phyloP scores from a whole-genome alignment of 2,329 filamentous ascomycete genomes.

The Sporothrix schenckii region DNA sequence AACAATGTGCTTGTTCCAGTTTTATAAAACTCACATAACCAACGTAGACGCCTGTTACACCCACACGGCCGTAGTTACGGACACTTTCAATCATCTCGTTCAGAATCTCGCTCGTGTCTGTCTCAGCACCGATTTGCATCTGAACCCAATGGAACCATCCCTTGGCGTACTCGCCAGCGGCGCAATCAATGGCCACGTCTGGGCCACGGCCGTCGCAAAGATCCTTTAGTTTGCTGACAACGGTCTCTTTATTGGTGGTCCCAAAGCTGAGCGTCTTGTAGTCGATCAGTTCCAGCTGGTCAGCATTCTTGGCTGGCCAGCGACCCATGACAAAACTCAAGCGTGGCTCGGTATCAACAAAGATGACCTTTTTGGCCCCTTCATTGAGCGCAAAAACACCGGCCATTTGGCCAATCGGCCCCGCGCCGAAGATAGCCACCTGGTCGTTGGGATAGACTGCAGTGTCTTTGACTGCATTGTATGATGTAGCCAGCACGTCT shows the following conservation, averaged over 20 bases:
- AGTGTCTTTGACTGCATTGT: constrained; percentile 82
- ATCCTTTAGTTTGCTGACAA: constrained; percentile 73
- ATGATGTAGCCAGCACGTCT: constrained; percentile 78
- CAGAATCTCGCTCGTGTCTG: constrained; percentile 78
- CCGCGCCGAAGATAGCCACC: constrained; percentile 83
- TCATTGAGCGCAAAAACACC: constrained; percentile 74
- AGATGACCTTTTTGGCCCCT: constrained; percentile 73
- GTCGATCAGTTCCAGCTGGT: constrained; percentile 69
- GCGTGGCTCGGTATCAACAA: constrained; percentile 74
- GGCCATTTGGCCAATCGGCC: constrained; percentile 83
- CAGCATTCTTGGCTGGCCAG: constrained; percentile 53
- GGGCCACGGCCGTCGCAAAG: constrained; percentile 72
- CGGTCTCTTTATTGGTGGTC: constrained; percentile 60
- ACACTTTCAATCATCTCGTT: constrained; percentile 79
- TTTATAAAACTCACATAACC: constrained; percentile 54
- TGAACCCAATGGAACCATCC: constrained; percentile 63
- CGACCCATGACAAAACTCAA: constrained; percentile 68
- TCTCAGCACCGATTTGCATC: constrained; percentile 69
- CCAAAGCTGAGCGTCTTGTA: constrained; percentile 63
- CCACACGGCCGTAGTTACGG: constrained; percentile 70
- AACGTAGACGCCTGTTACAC: constrained; percentile 72
- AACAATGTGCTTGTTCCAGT: background rate
- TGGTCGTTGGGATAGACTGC: constrained; percentile 75
- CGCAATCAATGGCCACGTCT: constrained; percentile 72
- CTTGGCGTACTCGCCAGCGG: constrained; percentile 64